phyloP scores from a whole-genome alignment of 306 rosid genomes.

The Luffa acutangula region DNA sequence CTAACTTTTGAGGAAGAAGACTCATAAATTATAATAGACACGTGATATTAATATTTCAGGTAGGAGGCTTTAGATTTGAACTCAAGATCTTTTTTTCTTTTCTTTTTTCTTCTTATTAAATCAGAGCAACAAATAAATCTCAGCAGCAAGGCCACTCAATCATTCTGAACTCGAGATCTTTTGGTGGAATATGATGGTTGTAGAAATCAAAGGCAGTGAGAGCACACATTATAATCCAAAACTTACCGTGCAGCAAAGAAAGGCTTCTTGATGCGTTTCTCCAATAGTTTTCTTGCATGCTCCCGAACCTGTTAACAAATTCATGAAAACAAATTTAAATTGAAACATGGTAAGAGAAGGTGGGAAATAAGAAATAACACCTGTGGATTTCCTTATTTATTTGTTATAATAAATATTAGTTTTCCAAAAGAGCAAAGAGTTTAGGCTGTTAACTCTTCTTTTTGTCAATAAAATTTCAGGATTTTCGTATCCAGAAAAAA shows the following conservation, averaged over 20 bases:
- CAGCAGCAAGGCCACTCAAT: background rate
- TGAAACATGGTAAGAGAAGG: background rate
- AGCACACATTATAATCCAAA: background rate
- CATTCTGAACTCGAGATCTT: background rate
- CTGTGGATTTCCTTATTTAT: background rate
- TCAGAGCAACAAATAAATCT: too few relatives aligned
- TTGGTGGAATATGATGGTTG: background rate
- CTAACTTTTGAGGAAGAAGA: too few relatives aligned
- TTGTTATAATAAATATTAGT: background rate
- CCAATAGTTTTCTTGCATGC: slow-evolving; percentile 90
- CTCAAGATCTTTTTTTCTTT: background rate
- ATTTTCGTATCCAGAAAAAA: too few relatives aligned
- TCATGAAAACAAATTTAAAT: background rate
- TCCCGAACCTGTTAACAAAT: slow-evolving; percentile 55
- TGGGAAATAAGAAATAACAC: background rate
- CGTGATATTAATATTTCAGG: too few relatives aligned
- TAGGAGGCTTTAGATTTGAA: too few relatives aligned
- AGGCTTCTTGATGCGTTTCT: slow-evolving; percentile 71
- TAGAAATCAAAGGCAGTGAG: background rate
- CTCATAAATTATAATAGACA: too few relatives aligned
- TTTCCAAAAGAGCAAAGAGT: background rate
- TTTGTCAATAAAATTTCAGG: too few relatives aligned
- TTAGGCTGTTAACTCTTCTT: too few relatives aligned
- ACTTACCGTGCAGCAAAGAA: slow-evolving; percentile 67
- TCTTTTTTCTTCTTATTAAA: too few relatives aligned